A percentile compares a stretch with the other conserved stretches of the same genome.
These are phyloP conservation scores for Lecanoromycetidae sp. DNA, from an alignment of 2,329 filamentous ascomycete species.

Conservation along the genomic window DNA sequence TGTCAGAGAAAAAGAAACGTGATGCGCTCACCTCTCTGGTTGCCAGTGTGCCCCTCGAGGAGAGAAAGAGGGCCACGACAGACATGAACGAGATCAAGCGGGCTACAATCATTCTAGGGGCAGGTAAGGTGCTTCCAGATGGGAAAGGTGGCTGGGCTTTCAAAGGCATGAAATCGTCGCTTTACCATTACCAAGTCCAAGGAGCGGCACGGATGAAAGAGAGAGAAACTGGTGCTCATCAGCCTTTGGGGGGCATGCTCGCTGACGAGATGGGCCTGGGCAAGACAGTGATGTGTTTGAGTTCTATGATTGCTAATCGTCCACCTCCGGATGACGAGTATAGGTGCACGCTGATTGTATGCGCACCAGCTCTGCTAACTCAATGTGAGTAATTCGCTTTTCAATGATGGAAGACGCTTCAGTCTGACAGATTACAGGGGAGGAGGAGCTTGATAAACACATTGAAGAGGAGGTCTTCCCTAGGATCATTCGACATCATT, in stretches of 20 bases:
- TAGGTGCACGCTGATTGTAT: conserved; percentile 16
- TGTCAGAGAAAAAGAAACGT: conserved; percentile 2
- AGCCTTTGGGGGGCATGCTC: conserved; percentile 20
- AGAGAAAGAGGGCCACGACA: neutral
- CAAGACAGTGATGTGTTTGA: conserved; percentile 22
- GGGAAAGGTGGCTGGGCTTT: conserved; percentile 2
- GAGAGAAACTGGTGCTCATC: conserved; percentile 7
- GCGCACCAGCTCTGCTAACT: neutral
- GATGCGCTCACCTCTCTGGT: conserved; percentile 8
- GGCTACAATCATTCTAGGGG: neutral
- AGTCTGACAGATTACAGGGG: conserved; percentile 1
- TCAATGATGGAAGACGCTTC: neutral
- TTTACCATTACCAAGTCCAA: conserved; percentile 17
- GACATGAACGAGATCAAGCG: conserved; percentile 11
- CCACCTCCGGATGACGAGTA: neutral
- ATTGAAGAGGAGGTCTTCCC: conserved; percentile 3
- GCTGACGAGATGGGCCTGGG: conserved; percentile 26
- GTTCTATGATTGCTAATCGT: conserved; percentile 9
- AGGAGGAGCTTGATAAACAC: conserved; percentile 12
- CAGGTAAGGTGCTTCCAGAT: neutral
- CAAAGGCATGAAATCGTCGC: conserved; percentile 4
- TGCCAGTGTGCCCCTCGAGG: conserved; percentile 7
- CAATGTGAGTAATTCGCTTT: conserved; percentile 7
- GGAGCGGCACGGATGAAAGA: conserved; percentile 17
- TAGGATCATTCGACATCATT: neutral